These are phyloP conservation scores for Malus domestica DNA, from an alignment of 306 rosid species.

Conservation along the genomic window ASM211411v1 NC_041805.1:19758001-19758500, in stretches of 20 bases:
- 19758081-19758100: conserved; percentile 21
- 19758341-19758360: background rate
- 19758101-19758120: conserved; percentile 34
- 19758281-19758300: conserved; percentile 31
- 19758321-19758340: background rate
- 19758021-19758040: conserved; percentile 35
- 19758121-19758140: conserved; percentile 41
- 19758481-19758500: conserved; percentile 7
- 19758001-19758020: conserved; percentile 43
- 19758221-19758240: conserved; percentile 8
- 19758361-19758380: background rate
- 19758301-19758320: conserved; percentile 26
- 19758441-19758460: background rate
- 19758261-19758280: conserved; percentile 2
- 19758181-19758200: background rate
- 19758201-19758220: background rate
- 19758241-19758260: conserved; percentile 32
- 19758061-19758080: conserved; percentile 14
- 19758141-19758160: conserved; percentile 13
- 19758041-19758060: conserved; percentile 27
- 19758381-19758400: conserved; percentile 4
- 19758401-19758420: background rate
- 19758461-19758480: conserved; percentile 6
- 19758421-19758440: background rate
- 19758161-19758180: background rate